Percentiles rank a stretch among this genome's conserved stretches.
These are phyloP conservation scores for Hippophae rhamnoides DNA, from an alignment of 306 rosid species.

Conservation along the genomic window DNA sequence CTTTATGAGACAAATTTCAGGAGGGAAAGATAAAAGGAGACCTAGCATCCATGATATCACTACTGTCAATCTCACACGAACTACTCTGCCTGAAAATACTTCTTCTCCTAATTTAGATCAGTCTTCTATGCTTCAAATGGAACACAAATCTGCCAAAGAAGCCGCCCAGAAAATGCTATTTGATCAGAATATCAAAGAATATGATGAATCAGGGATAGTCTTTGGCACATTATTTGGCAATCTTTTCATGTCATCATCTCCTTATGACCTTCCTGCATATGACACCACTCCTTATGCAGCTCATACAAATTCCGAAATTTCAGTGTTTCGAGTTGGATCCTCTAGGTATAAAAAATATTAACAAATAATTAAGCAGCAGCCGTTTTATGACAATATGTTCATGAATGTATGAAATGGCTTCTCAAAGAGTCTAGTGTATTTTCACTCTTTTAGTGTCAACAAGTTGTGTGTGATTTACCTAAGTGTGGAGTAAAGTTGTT, in stretches of 20 bases:
- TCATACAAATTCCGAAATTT: conserved; percentile 28
- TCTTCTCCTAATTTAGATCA: conserved; percentile 27
- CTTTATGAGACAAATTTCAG: conserved; percentile 74
- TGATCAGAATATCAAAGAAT: conserved; percentile 13
- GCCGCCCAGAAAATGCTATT: no score
- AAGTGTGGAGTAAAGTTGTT: no score
- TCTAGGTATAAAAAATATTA: no score
- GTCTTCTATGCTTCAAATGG: conserved; percentile 26
- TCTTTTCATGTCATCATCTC: conserved; percentile 32
- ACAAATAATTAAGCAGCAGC: no score
- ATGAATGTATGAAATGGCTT: no score
- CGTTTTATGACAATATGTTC: no score
- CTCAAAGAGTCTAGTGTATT: no score
- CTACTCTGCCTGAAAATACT: conserved; percentile 32
- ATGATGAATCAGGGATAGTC: conserved; percentile 36
- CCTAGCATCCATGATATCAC: conserved; percentile 96
- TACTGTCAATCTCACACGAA: conserved; percentile 50
- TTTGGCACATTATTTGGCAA: conserved; percentile 37
- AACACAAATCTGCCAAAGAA: no score
- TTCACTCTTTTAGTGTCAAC: no score
- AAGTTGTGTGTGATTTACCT: no score
- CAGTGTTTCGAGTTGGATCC: background rate
- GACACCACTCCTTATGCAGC: conserved; percentile 29
- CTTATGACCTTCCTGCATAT: conserved; percentile 35
- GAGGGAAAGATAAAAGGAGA: conserved; percentile 76